A percentile compares a stretch with the other conserved stretches of the same genome.
Conservation (phyloP, 495 filamentous ascomycete species). For the Penicillium arizonense region DNA sequence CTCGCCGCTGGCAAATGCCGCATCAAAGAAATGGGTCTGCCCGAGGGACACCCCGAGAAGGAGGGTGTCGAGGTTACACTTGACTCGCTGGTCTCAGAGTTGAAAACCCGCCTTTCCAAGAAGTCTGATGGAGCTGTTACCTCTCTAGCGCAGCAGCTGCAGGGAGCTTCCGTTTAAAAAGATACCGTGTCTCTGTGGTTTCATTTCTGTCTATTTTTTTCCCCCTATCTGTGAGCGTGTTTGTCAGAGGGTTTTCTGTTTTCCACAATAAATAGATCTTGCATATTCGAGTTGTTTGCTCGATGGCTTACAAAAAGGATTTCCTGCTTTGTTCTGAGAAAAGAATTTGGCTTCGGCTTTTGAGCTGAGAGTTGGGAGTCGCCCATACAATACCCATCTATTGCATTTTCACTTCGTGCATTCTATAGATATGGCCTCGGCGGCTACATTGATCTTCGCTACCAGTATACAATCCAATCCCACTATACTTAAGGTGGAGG, state of each 20-base stretch:
- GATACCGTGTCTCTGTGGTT: slow-evolving; percentile 44
- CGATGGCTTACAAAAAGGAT: slow-evolving; percentile 4
- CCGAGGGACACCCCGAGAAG: slow-evolving; percentile 80
- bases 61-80: slow-evolving; percentile 72
- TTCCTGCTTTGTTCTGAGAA: background rate
- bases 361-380: too few species aligned
- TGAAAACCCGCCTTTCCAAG: slow-evolving; percentile 40
- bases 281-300: slow-evolving; percentile 1
- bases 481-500: too few species aligned
- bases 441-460: too few species aligned
- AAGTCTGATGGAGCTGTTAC: slow-evolving; percentile 20
- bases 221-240: slow-evolving; percentile 11
- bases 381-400: too few species aligned
- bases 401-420: too few species aligned
- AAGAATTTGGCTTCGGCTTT: background rate
- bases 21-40: slow-evolving; percentile 81
- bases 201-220: slow-evolving; percentile 35
- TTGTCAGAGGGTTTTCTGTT: slow-evolving; percentile 7
- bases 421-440: too few species aligned
- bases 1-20: slow-evolving; percentile 70
- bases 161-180: slow-evolving; percentile 18
- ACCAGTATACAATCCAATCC: too few species aligned
- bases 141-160: slow-evolving; percentile 25
- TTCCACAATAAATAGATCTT: slow-evolving; percentile 12
- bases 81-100: slow-evolving; percentile 59